Conservation (phyloP, 805 yeast species). For the Clavispora fructus region DNA sequence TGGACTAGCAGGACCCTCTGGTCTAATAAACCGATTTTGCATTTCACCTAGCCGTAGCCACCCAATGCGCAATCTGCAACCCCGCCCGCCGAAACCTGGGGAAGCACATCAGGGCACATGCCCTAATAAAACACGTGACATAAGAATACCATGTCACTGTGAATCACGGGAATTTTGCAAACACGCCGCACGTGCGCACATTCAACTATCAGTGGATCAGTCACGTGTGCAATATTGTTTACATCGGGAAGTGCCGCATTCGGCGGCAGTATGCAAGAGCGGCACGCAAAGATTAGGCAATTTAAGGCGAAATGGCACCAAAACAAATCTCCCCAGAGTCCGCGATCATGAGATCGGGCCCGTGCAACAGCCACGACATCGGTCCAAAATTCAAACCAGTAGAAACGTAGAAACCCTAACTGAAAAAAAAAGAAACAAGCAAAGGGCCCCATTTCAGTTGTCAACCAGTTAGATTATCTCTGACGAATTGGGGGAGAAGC, state of each 20-base stretch:
- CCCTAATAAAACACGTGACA: not conserved
- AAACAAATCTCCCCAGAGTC: not conserved
- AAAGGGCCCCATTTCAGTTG: not conserved
- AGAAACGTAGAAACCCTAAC: not conserved
- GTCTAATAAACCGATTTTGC: not conserved
- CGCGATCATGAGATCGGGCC: not conserved
- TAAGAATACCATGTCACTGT: not conserved
- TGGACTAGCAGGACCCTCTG: not conserved
- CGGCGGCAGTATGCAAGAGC: not conserved
- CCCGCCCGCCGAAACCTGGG: not conserved
- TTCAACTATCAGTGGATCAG: not conserved
- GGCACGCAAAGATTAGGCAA: not conserved
- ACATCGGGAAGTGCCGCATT: not conserved
- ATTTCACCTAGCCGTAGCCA: not conserved
- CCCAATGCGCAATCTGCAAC: no score
- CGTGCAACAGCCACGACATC: not conserved
- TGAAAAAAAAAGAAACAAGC: not conserved
- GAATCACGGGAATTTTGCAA: not conserved
- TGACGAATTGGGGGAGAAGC: conserved; percentile 1
- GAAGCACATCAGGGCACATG: not conserved
- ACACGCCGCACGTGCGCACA: not conserved
- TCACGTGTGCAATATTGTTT: not conserved
- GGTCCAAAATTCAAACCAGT: not conserved
- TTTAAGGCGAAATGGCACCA: not conserved
- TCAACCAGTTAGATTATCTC: not conserved